Conservation (phyloP, 306 rosid genomes). For the Gastrolobium bilobum region DNA sequence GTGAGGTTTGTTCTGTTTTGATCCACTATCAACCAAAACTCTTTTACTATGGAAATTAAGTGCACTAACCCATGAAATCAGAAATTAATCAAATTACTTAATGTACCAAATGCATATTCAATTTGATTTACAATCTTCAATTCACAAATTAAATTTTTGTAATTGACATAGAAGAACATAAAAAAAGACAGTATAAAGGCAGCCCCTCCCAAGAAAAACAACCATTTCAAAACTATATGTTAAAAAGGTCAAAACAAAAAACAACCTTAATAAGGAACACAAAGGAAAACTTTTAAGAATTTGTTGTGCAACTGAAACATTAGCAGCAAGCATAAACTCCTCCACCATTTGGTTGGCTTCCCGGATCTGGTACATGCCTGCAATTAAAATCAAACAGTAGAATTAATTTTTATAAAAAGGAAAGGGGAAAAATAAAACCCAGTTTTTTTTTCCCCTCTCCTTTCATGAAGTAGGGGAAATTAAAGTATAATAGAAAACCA, state of each 20-base stretch:
- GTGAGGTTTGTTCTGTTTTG: not conserved
- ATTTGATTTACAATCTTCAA: conserved; percentile 14
- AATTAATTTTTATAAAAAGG: conserved; percentile 11
- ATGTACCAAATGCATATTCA: conserved; percentile 3
- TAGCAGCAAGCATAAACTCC: conserved; percentile 99
- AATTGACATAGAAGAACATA: conserved; percentile 1
- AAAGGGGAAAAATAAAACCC: not conserved
- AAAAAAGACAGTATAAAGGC: not conserved
- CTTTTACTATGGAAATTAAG: not conserved
- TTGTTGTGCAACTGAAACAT: conserved; percentile 91
- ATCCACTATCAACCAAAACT: not conserved
- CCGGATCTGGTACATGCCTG: conserved; percentile 98
- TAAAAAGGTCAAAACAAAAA: conserved; percentile 35
- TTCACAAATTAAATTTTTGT: not conserved
- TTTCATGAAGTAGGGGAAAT: conserved; percentile 18
- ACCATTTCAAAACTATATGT: conserved; percentile 13
- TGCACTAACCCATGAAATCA: not conserved
- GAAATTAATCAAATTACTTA: not conserved
- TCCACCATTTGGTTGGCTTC: conserved; percentile 99
- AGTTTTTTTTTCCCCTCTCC: not conserved
- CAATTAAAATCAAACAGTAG: conserved; percentile 41
- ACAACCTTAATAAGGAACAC: conserved; percentile 86
- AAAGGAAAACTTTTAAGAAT: conserved; percentile 79
- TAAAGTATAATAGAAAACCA: conserved; percentile 14
- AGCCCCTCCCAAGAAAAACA: conserved; percentile 18